Conservation (phyloP, 2,329 filamentous ascomycete genomes). For the Colletotrichum camelliae region DNA sequence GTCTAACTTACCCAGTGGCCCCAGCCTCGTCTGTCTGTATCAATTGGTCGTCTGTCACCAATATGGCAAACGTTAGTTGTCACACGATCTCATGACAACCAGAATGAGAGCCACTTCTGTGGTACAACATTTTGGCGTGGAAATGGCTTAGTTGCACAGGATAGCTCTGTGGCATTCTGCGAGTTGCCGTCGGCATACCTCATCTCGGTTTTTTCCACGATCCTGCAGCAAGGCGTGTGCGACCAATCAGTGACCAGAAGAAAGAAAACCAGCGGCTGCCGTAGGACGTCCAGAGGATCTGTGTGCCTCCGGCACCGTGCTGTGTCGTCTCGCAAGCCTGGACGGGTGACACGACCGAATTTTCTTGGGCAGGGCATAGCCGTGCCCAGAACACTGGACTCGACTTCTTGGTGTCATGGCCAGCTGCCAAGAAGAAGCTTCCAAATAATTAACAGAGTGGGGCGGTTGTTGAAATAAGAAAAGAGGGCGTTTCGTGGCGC, state of each 20-base stretch:
- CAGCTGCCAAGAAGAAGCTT: conserved; percentile 7
- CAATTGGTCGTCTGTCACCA: not conserved
- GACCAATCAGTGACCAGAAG: conserved; percentile 5
- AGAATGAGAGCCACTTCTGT: not conserved
- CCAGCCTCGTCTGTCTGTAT: not conserved
- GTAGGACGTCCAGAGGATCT: not conserved
- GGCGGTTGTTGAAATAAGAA: conserved; percentile 18
- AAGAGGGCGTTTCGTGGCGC: conserved; percentile 18
- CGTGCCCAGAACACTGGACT: not conserved
- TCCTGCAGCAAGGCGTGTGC: conserved; percentile 23
- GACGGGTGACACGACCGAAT: not conserved
- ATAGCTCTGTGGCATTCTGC: conserved; percentile 6
- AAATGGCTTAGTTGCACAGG: not conserved
- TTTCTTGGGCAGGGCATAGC: not conserved
- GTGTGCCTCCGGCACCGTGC: not conserved
- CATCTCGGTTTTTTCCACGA: conserved; percentile 23
- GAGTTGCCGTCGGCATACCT: conserved; percentile 11
- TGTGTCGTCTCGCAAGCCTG: not conserved
- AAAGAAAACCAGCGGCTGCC: not conserved
- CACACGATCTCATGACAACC: not conserved
- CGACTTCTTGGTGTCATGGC: not conserved
- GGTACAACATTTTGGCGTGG: not conserved
- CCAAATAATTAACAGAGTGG: conserved; percentile 7
- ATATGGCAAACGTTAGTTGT: not conserved
- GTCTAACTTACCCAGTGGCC: not conserved